phyloP scores from a whole-genome alignment of 345 rosid genomes.

The Lepidium africanum region DNA sequence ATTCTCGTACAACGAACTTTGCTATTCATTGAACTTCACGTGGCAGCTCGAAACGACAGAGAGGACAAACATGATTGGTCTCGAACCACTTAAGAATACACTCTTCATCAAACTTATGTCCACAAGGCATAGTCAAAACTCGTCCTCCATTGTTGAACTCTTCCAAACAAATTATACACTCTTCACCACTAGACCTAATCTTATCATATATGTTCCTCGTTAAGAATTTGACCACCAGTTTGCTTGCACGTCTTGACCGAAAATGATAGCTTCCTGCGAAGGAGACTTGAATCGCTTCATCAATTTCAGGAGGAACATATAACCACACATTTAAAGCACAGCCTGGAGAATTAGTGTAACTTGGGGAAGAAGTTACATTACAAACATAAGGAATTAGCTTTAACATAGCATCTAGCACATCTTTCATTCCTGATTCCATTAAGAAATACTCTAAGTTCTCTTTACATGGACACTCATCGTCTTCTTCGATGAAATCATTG shows the following conservation, averaged over 20 bases:
- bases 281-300: not conserved
- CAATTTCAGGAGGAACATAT: not conserved
- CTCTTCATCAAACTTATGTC: not conserved
- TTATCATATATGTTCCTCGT: not conserved
- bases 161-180: not conserved
- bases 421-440: not conserved
- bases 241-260: not conserved
- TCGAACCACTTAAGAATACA: constrained; percentile 1
- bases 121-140: not conserved
- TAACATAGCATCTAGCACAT: not conserved
- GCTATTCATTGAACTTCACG: too few species aligned
- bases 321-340: not conserved
- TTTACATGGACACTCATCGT: not conserved
- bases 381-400: not conserved
- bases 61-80: not conserved
- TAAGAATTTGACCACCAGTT: not conserved
- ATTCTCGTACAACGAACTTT: too few species aligned
- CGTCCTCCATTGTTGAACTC: not conserved
- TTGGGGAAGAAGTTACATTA: not conserved
- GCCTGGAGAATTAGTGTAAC: not conserved
- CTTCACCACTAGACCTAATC: not conserved
- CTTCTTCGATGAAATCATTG: not conserved
- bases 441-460: constrained; percentile 5
- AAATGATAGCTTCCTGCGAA: not conserved
- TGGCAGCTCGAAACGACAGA: constrained; percentile 1